Conservation (phyloP, 2,329 filamentous ascomycete species). For the Neocucurbitaria cava region DNA sequence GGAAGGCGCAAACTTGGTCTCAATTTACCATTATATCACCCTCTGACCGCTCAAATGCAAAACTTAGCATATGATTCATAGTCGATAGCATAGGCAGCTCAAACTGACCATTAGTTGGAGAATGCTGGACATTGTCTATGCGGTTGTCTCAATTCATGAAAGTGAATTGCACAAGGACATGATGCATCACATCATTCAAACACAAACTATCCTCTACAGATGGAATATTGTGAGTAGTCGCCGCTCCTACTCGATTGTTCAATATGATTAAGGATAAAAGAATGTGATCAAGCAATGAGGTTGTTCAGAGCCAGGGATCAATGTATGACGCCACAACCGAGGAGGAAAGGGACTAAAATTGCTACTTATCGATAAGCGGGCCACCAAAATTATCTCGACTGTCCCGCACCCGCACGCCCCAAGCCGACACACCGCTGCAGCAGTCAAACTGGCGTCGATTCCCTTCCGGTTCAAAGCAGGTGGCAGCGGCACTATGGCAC, state of each 20-base stretch:
- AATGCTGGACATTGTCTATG: neutral
- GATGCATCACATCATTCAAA: neutral
- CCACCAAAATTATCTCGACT: constrained; percentile 30
- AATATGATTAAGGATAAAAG: neutral
- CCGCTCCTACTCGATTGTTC: neutral
- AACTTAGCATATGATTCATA: no score
- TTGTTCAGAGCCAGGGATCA: no score
- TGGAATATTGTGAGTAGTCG: neutral
- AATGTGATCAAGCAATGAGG: neutral
- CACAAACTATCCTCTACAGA: neutral
- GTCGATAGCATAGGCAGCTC: no score
- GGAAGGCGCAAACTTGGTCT: no score
- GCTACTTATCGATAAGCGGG: constrained; percentile 21
- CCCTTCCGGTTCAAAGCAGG: constrained; percentile 90
- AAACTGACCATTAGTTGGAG: no score
- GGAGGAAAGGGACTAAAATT: constrained; percentile 13
- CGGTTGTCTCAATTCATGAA: neutral
- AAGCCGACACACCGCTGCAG: constrained; percentile 15
- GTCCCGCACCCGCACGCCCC: constrained; percentile 25
- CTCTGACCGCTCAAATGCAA: no score
- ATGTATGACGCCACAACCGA: constrained; percentile 26
- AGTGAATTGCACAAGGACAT: neutral
- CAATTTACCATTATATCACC: no score
- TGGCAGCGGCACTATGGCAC: constrained; percentile 69
- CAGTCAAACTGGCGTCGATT: constrained; percentile 46